phyloP scores from a whole-genome alignment of 1,139 yeast species.

The Yamadazyma epiphylla region DNA sequence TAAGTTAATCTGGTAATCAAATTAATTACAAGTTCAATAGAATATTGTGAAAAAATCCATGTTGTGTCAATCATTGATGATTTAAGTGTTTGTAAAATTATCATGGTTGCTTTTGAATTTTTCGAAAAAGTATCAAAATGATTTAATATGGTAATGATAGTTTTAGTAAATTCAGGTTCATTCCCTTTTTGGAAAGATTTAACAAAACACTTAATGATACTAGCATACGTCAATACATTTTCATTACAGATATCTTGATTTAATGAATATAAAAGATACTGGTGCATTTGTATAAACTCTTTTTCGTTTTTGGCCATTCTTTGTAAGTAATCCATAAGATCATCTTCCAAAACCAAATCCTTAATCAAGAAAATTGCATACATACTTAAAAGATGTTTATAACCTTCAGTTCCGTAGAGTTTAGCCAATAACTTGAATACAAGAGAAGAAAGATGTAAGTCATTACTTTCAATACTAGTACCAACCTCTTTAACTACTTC shows the following conservation, averaged over 20 bases:
- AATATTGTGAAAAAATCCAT: conserved; percentile 67
- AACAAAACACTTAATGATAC: conserved; percentile 1
- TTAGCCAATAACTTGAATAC: conserved; percentile 6
- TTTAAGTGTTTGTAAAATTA: too few species aligned
- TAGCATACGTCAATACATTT: conserved; percentile 5
- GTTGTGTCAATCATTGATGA: conserved; percentile 42
- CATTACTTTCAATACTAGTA: conserved; percentile 2
- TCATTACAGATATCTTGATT: conserved; percentile 4
- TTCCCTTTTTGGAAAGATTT: background rate
- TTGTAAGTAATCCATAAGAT: conserved; percentile 13
- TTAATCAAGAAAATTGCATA: conserved; percentile 2
- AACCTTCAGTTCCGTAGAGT: conserved; percentile 1
- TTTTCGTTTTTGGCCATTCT: conserved; percentile 5
- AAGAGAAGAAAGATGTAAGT: conserved; percentile 1
- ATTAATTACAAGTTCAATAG: conserved; percentile 51
- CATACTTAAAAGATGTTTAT: conserved; percentile 7
- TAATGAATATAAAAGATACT: background rate
- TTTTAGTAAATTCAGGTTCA: conserved; percentile 1
- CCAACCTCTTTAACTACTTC: conserved; percentile 5
- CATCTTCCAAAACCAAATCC: conserved; percentile 4
- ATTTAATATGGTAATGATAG: conserved; percentile 1
- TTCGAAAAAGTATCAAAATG: conserved; percentile 1
- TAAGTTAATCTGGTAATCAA: conserved; percentile 25
- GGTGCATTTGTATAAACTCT: background rate
- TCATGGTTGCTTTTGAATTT: conserved; percentile 1